Percentiles rank a stretch among this genome's conserved stretches.
These are phyloP conservation scores for Chrysoporthe cubensis DNA, from an alignment of 2,329 filamentous ascomycete genomes.

Conservation along the genomic window DNA sequence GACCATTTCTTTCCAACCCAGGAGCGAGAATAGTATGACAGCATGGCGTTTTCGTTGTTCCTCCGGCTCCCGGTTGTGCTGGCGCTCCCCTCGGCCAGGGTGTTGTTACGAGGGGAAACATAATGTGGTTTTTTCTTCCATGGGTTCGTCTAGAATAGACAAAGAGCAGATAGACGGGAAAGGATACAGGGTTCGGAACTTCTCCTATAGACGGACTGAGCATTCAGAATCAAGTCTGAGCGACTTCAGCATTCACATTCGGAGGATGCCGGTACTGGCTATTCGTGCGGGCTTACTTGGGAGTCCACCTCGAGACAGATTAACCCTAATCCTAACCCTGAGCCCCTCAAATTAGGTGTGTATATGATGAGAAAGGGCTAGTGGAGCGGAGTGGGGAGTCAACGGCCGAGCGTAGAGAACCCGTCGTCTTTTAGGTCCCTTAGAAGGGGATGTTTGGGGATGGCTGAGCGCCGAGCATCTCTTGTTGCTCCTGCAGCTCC, in stretches of 20 bases:
- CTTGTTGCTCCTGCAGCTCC: conserved; percentile 85
- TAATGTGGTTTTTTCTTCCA: background rate
- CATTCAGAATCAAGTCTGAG: background rate
- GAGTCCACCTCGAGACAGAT: conserved; percentile 7
- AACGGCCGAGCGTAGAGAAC: conserved; percentile 13
- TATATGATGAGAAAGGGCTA: conserved; percentile 16
- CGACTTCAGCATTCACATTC: background rate
- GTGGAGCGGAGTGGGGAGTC: conserved; percentile 34
- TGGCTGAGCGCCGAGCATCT: conserved; percentile 58
- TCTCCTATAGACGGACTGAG: background rate
- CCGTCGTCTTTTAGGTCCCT: conserved; percentile 32
- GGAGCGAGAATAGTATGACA: conserved; percentile 1
- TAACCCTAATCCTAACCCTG: background rate
- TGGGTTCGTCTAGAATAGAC: background rate
- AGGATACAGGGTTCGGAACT: background rate
- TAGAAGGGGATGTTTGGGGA: conserved; percentile 69
- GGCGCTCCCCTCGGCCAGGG: conserved; percentile 11
- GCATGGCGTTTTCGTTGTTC: conserved; percentile 24
- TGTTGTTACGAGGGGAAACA: conserved; percentile 5
- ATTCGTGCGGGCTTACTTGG: conserved; percentile 5
- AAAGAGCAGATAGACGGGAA: background rate
- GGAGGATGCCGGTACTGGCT: background rate
- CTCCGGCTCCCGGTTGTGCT: background rate
- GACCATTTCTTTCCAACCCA: background rate
- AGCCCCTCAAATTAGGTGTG: conserved; percentile 23